Evolutionary conservation across 2,329 filamentous ascomycete species (phyloP), one percentile per base, ranked within the genome.

Genomic region (Tolypocladium pustulatum): DNA sequence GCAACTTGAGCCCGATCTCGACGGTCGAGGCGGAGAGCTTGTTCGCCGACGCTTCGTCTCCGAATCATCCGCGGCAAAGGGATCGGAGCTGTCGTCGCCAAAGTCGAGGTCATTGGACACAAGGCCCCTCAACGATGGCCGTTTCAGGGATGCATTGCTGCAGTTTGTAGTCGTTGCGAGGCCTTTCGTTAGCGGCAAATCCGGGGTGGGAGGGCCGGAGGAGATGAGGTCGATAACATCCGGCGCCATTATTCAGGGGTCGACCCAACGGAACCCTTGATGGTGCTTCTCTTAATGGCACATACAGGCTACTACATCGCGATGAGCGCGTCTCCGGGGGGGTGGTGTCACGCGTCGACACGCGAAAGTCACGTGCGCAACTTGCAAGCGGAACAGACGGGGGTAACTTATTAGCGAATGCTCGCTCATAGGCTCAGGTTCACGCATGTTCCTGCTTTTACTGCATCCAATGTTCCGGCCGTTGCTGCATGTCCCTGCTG

Each of bases 201-300:
- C 36, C 17, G 57, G 54, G 12, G 57, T 56, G 49, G 63, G 58
- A 7, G 72, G 72, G 32, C 72, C 74, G 10, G 72, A 74, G 20
- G 72, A 74, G 25, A 73, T 63, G 32, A 74, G 69, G 60, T 73
- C 69, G 57, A 74, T 73, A 36, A 74, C 63, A 15, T 72, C 64
- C 2, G 64, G 62, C 9, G 67, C 64, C 71, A 73, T 74, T 22
- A 25, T 51, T 13, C 30, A 34, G 49, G 30, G n/a, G 4, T 30
- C 30, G 22, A 20, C 46, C 46, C 30, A 10, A 34, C 30, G 49
- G 9, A 20, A 10, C 46, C 3, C 15, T 51, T n/a, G 46, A 20
- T 20, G 17, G 17, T 25, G 43, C 27, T 20, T 9, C 6, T 25
- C 13, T 7, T 30, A 22, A 17, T 12, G 30, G 20, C 30, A 34